Conservation (phyloP, 2,329 filamentous ascomycete species). For the Hypoxylon sp. region DNA sequence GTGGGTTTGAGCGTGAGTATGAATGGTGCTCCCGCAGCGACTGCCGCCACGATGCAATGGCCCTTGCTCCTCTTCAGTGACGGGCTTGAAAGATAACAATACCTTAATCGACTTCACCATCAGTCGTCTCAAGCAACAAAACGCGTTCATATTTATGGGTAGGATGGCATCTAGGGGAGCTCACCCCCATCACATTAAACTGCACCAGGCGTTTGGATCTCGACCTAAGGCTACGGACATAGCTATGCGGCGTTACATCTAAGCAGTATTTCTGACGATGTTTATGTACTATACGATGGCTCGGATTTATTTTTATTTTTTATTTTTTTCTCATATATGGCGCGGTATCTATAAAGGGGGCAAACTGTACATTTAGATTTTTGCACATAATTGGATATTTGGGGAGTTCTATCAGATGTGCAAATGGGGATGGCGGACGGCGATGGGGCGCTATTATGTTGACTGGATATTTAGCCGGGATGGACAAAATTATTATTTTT, state of each 20-base stretch:
- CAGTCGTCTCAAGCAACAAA: conserved; percentile 10
- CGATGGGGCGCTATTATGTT: not conserved
- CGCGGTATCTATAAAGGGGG: conserved; percentile 15
- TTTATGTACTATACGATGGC: conserved; percentile 37
- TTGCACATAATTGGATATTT: conserved; percentile 11
- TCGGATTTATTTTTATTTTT: not conserved
- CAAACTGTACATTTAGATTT: conserved; percentile 26
- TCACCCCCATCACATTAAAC: conserved; percentile 1
- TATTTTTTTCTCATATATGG: not conserved
- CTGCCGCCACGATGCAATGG: conserved; percentile 53
- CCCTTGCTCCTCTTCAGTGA: conserved; percentile 54
- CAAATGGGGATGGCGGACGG: not conserved
- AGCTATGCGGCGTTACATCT: conserved; percentile 6
- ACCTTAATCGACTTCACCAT: not conserved
- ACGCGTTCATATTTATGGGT: conserved; percentile 9
- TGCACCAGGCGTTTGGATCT: conserved; percentile 9
- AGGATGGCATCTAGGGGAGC: conserved; percentile 7
- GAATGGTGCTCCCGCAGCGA: conserved; percentile 46
- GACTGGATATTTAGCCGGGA: not conserved
- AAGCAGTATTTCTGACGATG: conserved; percentile 23
- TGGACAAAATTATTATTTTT: conserved; percentile 2
- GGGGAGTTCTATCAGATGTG: not conserved
- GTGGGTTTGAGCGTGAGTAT: conserved; percentile 50
- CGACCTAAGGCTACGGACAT: not conserved
- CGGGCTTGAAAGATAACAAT: conserved; percentile 44